Base-by-base conservation (phyloP, 176 grass and related monocot species). In the Juncus inflexus region DNA sequence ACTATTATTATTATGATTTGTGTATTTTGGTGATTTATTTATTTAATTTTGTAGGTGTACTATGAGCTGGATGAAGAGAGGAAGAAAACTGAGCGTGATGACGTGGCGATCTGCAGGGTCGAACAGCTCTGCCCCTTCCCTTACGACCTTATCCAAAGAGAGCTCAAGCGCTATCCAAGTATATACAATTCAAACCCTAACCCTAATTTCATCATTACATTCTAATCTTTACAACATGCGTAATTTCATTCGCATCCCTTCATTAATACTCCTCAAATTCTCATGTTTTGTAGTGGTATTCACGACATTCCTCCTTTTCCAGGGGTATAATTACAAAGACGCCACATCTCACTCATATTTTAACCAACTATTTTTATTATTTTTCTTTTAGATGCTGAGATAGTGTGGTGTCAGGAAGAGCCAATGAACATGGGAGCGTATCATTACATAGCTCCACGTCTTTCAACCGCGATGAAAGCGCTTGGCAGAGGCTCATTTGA, bases 381-480 rank as follows among this genome's bases (percentile, higher is more conserved):
- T 77, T 52, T 66, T 37, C 3, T 66, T 54, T 28, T 55, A 96
- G 91, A 87, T 87, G 91, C 91, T 5, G 91, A 96, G 84, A 86
- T 96, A 47, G 84, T 96, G 3, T 96, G 91, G 91, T 90, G 84
- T 63, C 91, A 96, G 79, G 91, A 96, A 72, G 91, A 96, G 63
- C 91, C 91, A 0, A 96, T 96, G 91, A 96, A 96, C 58, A 96
- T 96, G 91, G 91, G 91, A 1, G 81, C 87, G 35, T 96, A 80
- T 69, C 86, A 63, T 43, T 96, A 96, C 52, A 86, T 96, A 58
- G 51, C 39, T n/a, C 91, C 81, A 62, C 81, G 87, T 40, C 60
- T 96, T 3, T 83, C 66, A 14, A 85, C 87, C 1, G 84, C 91
- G 47, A 96, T 90, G 84, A 90, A 74, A 81, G 72, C 51, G 12